Evolutionary conservation across 495 filamentous ascomycete genomes (phyloP).

Genomic region (Filosporella fistucella): DNA sequence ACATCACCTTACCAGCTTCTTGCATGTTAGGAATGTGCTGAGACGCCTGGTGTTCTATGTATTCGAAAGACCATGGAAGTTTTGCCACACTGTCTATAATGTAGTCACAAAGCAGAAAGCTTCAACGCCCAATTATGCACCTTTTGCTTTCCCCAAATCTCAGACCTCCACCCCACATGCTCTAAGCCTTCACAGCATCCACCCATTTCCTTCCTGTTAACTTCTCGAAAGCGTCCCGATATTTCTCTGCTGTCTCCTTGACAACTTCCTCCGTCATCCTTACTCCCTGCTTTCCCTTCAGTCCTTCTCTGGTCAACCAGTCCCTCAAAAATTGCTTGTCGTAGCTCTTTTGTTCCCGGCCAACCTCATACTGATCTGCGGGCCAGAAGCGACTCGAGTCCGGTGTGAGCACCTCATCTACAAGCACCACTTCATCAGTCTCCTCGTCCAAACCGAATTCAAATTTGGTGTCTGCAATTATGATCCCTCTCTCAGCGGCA

Average conservation of each 20-base stretch:
- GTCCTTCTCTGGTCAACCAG: conserved; percentile 69
- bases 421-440: conserved; percentile 71
- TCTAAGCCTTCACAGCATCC: conserved; percentile 6
- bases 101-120: too few species aligned
- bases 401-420: conserved; percentile 87
- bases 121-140: too few species aligned
- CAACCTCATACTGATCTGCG: conserved; percentile 64
- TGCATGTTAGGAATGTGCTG: too few species aligned
- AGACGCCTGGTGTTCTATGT: too few species aligned
- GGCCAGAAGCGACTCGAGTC: conserved; percentile 91
- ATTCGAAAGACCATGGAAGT: too few species aligned
- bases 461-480: conserved; percentile 89
- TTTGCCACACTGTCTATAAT: too few species aligned
- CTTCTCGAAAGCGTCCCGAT: conserved; percentile 65
- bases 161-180: background rate
- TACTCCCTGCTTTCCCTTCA: conserved; percentile 68
- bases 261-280: conserved; percentile 62
- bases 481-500: conserved; percentile 74
- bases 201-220: conserved; percentile 55
- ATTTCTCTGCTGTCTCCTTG: conserved; percentile 59
- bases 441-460: conserved; percentile 71
- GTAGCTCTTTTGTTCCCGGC: conserved; percentile 70
- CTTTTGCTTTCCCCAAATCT: too few species aligned
- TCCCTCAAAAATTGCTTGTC: conserved; percentile 92
- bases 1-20: too few species aligned